Percentiles rank a stretch among this genome's conserved stretches.
Evolutionary conservation across 495 filamentous ascomycete species (phyloP).

Genomic region (Talaromyces liani): DNA sequence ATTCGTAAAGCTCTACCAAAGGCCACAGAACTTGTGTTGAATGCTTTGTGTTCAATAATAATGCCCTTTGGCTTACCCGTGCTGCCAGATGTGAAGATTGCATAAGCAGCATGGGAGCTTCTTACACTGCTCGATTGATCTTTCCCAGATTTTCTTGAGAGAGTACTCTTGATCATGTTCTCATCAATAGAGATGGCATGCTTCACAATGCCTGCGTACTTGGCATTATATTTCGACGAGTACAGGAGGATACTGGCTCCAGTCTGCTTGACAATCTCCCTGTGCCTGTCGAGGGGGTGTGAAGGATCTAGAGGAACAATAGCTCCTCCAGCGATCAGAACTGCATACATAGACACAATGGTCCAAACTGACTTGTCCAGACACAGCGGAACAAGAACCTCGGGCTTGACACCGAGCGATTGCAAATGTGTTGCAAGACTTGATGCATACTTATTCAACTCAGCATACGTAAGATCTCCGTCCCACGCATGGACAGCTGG

Average conservation of each 20-base stretch:
- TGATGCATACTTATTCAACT: slow-evolving; percentile 32
- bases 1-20: slow-evolving; percentile 32
- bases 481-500: slow-evolving; percentile 27
- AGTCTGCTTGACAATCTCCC: slow-evolving; percentile 33
- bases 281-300: slow-evolving; percentile 41
- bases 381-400: slow-evolving; percentile 47
- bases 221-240: slow-evolving; percentile 22
- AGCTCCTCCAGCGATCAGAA: slow-evolving; percentile 50
- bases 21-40: slow-evolving; percentile 38
- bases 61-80: slow-evolving; percentile 53
- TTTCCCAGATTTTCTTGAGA: not conserved
- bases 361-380: slow-evolving; percentile 51
- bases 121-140: slow-evolving; percentile 4
- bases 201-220: slow-evolving; percentile 23
- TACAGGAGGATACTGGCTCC: slow-evolving; percentile 32
- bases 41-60: slow-evolving; percentile 39
- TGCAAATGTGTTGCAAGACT: slow-evolving; percentile 29
- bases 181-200: slow-evolving; percentile 31
- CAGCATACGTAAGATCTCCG: slow-evolving; percentile 36
- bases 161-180: slow-evolving; percentile 23
- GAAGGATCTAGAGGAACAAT: slow-evolving; percentile 53
- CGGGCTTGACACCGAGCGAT: slow-evolving; percentile 39
- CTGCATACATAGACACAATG: slow-evolving; percentile 41
- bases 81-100: slow-evolving; percentile 45
- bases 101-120: slow-evolving; percentile 31